phyloP scores from a whole-genome alignment of 495 filamentous ascomycete genomes.

The Evansstolkia leycettana region DNA sequence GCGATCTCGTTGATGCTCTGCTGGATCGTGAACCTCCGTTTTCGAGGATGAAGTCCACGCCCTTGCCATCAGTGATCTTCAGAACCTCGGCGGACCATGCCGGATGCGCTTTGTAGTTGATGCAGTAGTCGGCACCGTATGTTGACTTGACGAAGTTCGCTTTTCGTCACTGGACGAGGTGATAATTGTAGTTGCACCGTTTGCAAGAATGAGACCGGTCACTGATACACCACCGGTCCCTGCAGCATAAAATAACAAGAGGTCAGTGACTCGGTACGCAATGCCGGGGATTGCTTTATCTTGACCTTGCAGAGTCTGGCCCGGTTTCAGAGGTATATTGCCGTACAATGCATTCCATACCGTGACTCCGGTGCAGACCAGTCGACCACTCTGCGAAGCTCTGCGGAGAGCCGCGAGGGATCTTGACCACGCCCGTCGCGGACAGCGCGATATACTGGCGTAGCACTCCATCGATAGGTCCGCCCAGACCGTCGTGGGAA shows the following conservation, averaged over 20 bases:
- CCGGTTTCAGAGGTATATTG: too few relatives aligned
- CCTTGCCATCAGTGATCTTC: constrained; percentile 14
- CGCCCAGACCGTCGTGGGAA: constrained; percentile 7
- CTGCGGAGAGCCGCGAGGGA: constrained; percentile 15
- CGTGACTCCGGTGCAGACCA: too few relatives aligned
- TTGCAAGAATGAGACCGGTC: constrained; percentile 7
- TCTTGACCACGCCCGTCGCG: constrained; percentile 13
- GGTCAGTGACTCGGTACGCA: too few relatives aligned
- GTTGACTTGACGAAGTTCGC: constrained; percentile 7
- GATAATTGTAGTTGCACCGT: constrained; percentile 16
- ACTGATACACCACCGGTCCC: constrained; percentile 17
- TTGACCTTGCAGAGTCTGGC: too few relatives aligned
- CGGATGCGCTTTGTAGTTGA: constrained; percentile 15
- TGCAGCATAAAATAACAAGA: too few relatives aligned
- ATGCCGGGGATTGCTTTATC: too few relatives aligned
- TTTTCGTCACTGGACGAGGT: constrained; percentile 26
- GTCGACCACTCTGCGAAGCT: too few relatives aligned
- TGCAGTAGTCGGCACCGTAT: constrained; percentile 6
- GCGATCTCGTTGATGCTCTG: constrained; percentile 1
- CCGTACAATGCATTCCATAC: too few relatives aligned
- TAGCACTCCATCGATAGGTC: constrained; percentile 15
- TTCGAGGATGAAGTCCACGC: constrained; percentile 16
- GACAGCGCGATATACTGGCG: constrained; percentile 18
- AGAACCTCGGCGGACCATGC: constrained; percentile 11
- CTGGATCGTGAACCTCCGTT: constrained; percentile 1